phyloP scores from a whole-genome alignment of 2,329 filamentous ascomycete species.

The Colletotrichum destructivum region DNA sequence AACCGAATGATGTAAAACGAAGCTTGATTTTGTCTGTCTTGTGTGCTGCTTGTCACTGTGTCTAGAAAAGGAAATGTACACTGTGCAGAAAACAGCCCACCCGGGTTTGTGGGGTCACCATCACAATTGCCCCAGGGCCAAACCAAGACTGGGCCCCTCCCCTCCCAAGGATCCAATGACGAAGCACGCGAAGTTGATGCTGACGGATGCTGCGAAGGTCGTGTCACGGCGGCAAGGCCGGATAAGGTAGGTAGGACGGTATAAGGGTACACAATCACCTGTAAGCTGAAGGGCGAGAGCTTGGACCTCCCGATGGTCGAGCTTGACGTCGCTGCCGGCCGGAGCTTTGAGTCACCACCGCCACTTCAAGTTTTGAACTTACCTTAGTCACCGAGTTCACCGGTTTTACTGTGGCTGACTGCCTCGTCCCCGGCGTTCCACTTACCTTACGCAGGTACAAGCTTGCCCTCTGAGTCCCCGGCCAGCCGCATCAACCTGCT shows the following conservation, averaged over 20 bases:
- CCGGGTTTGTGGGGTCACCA: constrained; percentile 21
- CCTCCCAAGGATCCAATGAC: constrained; percentile 25
- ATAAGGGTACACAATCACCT: not conserved
- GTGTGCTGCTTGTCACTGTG: not conserved
- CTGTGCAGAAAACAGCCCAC: constrained; percentile 14
- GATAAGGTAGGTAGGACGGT: not conserved
- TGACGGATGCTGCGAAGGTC: not conserved
- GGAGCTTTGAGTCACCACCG: constrained; percentile 3
- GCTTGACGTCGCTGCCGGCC: not conserved
- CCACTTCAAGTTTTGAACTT: too few relatives aligned
- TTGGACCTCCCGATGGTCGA: not conserved
- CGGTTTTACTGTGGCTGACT: not conserved
- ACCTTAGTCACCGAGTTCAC: too few relatives aligned
- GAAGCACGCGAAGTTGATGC: not conserved
- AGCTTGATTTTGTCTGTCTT: not conserved
- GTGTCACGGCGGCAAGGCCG: not conserved
- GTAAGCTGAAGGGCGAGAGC: constrained; percentile 5
- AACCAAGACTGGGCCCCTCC: constrained; percentile 5
- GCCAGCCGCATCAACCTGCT: not conserved
- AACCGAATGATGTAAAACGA: not conserved
- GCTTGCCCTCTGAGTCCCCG: not conserved
- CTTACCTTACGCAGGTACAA: not conserved
- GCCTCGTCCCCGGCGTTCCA: too few relatives aligned
- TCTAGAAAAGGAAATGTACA: not conserved
- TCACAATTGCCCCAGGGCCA: not conserved